A percentile compares a stretch with the other conserved stretches of the same genome.
phyloP scores from a whole-genome alignment of 2,329 filamentous ascomycete genomes.

The Alternaria sp. region DNA sequence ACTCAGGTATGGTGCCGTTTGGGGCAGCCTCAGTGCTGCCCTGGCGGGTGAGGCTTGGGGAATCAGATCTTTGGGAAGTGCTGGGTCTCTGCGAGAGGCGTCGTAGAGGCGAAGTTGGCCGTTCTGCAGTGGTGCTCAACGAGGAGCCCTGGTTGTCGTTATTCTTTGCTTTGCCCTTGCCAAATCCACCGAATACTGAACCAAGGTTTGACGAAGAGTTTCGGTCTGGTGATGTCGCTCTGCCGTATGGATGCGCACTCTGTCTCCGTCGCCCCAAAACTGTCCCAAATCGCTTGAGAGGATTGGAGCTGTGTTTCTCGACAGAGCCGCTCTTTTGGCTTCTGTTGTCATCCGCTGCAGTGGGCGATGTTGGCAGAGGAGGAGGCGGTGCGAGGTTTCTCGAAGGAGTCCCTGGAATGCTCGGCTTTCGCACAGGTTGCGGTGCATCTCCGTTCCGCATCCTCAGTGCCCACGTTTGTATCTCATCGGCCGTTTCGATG shows the following conservation, averaged over 20 bases:
- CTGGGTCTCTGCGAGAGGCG: conserved; percentile 39
- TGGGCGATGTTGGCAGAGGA: conserved; percentile 38
- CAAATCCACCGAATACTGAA: conserved; percentile 67
- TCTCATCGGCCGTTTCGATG: conserved; percentile 85
- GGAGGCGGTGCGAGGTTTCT: conserved; percentile 48
- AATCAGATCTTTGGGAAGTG: conserved; percentile 43
- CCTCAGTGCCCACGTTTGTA: conserved; percentile 72
- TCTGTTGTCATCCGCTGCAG: conserved; percentile 60
- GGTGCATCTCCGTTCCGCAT: conserved; percentile 51
- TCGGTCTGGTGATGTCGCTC: conserved; percentile 56
- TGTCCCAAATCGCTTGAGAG: conserved; percentile 53
- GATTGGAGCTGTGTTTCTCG: conserved; percentile 49
- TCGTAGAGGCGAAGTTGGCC: conserved; percentile 46
- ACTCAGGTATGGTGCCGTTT: conserved; percentile 44
- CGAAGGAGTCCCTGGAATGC: conserved; percentile 42
- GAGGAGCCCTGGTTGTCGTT: conserved; percentile 55
- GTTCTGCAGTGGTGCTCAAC: conserved; percentile 45
- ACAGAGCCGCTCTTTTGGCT: conserved; percentile 63
- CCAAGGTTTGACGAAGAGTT: conserved; percentile 64
- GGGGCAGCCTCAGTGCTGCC: conserved; percentile 36
- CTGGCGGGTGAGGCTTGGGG: conserved; percentile 42
- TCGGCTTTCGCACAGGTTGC: conserved; percentile 41
- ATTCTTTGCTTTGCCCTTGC: conserved; percentile 71
- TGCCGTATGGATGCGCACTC: conserved; percentile 52
- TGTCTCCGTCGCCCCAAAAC: conserved; percentile 50